Conservation (phyloP, 2,329 filamentous ascomycete genomes). For the Aspergillus sergii region DNA sequence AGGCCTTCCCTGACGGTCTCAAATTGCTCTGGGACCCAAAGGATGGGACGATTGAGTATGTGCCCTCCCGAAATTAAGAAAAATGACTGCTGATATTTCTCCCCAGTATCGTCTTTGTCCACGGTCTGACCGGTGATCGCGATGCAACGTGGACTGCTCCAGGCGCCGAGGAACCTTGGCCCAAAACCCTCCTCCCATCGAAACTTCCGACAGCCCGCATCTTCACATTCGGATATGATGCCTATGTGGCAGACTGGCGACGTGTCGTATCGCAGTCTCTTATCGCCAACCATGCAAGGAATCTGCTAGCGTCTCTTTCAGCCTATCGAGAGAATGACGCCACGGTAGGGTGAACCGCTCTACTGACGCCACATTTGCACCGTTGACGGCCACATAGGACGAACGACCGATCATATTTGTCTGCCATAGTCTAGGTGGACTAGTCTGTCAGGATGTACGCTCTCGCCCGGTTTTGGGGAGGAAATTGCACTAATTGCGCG, state of each 20-base stretch:
- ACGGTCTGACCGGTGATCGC: constrained; percentile 23
- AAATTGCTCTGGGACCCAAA: neutral
- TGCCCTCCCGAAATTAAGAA: neutral
- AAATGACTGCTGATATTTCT: neutral
- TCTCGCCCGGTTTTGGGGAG: neutral
- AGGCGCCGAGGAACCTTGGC: constrained; percentile 13
- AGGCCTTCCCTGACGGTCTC: neutral
- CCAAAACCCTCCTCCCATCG: constrained; percentile 15
- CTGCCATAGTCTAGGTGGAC: constrained; percentile 31
- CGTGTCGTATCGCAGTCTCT: neutral
- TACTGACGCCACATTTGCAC: neutral
- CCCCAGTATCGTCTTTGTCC: constrained; percentile 11
- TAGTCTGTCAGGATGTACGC: constrained; percentile 34
- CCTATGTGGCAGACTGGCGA: constrained; percentile 12
- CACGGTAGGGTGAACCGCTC: neutral
- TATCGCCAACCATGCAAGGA: neutral
- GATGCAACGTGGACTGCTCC: constrained; percentile 21
- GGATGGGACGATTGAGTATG: neutral
- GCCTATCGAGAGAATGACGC: neutral
- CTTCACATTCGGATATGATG: constrained; percentile 19
- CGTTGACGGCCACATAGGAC: neutral
- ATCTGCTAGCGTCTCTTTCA: constrained; percentile 22
- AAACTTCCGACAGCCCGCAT: constrained; percentile 13
- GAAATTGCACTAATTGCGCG: neutral
- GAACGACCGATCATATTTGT: constrained; percentile 29